Percentiles rank a stretch among this genome's conserved stretches.
Conservation (phyloP, 176 grass and related monocot species). For the Oryza rufipogon region DNA sequence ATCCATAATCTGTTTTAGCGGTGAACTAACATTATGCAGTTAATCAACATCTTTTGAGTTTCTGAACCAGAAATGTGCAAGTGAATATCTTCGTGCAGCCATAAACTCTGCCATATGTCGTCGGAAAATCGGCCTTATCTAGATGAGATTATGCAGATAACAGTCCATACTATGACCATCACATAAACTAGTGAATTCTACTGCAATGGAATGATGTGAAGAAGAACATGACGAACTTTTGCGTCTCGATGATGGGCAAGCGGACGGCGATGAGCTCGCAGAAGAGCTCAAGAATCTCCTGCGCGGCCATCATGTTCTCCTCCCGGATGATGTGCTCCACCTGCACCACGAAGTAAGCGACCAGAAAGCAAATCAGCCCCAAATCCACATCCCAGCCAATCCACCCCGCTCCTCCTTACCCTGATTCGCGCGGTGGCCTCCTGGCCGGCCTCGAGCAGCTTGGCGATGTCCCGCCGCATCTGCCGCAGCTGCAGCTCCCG, state of each 20-base stretch:
- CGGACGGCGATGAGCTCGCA: slow-evolving; percentile 86
- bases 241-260: slow-evolving; percentile 85
- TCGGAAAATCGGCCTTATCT: background rate
- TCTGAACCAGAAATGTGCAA: slow-evolving; percentile 26
- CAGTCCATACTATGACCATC: background rate
- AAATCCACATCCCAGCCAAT: too few relatives aligned
- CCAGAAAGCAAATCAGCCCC: background rate
- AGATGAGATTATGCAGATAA: background rate
- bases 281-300: slow-evolving; percentile 98
- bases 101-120: background rate
- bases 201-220: background rate
- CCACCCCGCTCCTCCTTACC: too few relatives aligned
- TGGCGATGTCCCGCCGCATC: slow-evolving; percentile 97
- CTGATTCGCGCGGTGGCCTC: slow-evolving; percentile 95
- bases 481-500: slow-evolving; percentile 93
- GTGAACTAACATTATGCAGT: background rate
- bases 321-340: slow-evolving; percentile 97
- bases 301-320: slow-evolving; percentile 98
- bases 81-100: background rate
- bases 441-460: slow-evolving; percentile 91
- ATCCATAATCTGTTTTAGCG: background rate
- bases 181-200: background rate
- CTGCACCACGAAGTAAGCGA: slow-evolving; percentile 14
- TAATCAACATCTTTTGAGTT: background rate
- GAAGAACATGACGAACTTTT: slow-evolving; percentile 51